Evolutionary conservation across 2,329 filamentous ascomycete genomes (phyloP).

Genomic region (Xylariomycetidae sp.): DNA sequence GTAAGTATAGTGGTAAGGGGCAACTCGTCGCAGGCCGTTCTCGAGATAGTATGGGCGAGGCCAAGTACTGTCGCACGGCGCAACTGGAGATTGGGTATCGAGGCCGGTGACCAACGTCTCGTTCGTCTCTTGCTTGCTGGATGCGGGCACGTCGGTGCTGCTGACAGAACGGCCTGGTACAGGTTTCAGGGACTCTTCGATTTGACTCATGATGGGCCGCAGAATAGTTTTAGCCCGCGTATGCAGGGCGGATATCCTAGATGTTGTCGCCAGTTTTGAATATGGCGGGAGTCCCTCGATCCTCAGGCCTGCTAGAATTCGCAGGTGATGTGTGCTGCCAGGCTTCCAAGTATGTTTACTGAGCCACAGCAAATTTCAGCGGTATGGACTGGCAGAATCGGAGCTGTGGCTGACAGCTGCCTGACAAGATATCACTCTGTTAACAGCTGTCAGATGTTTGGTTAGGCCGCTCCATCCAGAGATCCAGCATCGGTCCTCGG

Average conservation of each 20-base stretch:
- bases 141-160: no score
- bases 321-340: no score
- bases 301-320: no score
- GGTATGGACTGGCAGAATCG: conserved; percentile 15
- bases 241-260: not conserved
- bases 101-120: no score
- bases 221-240: conserved; percentile 3
- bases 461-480: no score
- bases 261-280: conserved; percentile 1
- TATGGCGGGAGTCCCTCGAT: not conserved
- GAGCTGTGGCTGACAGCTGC: no score
- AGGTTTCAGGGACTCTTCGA: conserved; percentile 4
- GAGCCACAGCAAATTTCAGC: conserved; percentile 11
- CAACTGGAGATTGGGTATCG: conserved; percentile 25
- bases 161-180: no score
- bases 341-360: no score
- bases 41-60: conserved; percentile 76
- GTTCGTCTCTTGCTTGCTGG: no score
- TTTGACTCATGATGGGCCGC: conserved; percentile 15
- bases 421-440: no score
- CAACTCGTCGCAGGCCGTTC: conserved; percentile 74
- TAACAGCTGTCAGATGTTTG: not conserved
- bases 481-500: no score
- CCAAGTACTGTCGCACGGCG: conserved; percentile 35
- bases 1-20: conserved; percentile 89